Evolutionary conservation across 352 stramenopile genomes (phyloP), one percentile per base, ranked within the genome.

Genomic region (Phytopythium delawarense): DNA sequence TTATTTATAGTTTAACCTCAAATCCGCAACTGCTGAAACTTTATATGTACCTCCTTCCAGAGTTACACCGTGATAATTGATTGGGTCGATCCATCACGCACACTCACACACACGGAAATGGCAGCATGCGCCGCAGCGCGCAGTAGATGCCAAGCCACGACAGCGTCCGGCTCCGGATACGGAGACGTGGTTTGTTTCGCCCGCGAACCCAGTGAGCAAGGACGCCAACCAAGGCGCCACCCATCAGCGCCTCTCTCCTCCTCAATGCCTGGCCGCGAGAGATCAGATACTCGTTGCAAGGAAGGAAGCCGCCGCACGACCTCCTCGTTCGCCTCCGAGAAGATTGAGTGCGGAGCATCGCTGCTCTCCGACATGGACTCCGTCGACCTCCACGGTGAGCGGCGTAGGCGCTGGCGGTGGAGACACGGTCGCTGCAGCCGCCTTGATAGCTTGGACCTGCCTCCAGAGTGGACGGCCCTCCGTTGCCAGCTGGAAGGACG

Each of bases 111-210:
- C n/a, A n/a, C n/a, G n/a, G n/a, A n/a, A n/a, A n/a, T n/a, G n/a
- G n/a, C n/a, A n/a, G n/a, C n/a, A n/a, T n/a, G n/a, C n/a, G n/a
- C n/a, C n/a, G n/a, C n/a, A n/a, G n/a, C n/a, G n/a, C n/a, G n/a
- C n/a, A n/a, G n/a, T n/a, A n/a, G n/a, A n/a, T n/a, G n/a, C n/a
- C n/a, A n/a, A n/a, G n/a, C n/a, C n/a, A n/a, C n/a, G n/a, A n/a
- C n/a, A n/a, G n/a, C n/a, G n/a, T n/a, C n/a, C n/a, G n/a, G n/a
- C n/a, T n/a, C n/a, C n/a, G n/a, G n/a, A n/a, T n/a, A n/a, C n/a
- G n/a, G 84, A 2, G 92, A 99, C 15, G 89, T 97, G 34, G 98
- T 73, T 51, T 98, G 84, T n/a, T 60, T 99, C 97, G 72, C 99
- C 99, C 7, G 76, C 84, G 66, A 98, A 99, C 5, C 92, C 92